phyloP scores from a whole-genome alignment of 176 grass and related monocot species.

The Ampelocalamus luodianensis region DNA sequence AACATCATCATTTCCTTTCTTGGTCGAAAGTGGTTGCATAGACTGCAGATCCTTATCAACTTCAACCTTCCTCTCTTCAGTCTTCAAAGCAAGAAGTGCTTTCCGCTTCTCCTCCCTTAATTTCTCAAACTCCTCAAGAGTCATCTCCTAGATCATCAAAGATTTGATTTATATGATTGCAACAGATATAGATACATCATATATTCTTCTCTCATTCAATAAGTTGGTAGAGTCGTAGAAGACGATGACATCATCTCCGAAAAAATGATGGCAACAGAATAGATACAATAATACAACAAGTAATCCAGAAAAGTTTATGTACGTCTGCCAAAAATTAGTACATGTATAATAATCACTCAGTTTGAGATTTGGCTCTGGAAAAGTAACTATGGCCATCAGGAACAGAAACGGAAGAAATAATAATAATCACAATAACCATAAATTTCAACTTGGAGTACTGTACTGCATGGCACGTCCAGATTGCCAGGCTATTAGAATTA shows the following conservation, averaged over 20 bases:
- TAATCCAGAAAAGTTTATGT: neutral
- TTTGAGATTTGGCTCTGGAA: neutral
- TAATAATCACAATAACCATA: neutral
- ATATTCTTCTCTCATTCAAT: neutral
- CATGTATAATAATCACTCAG: neutral
- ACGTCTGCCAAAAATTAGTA: neutral
- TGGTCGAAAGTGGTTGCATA: slow-evolving; percentile 76
- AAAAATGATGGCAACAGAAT: too few relatives aligned
- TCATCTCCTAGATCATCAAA: slow-evolving; percentile 78
- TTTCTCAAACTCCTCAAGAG: slow-evolving; percentile 96
- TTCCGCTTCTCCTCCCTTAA: slow-evolving; percentile 84
- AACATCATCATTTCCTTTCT: slow-evolving; percentile 71
- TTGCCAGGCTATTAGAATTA: neutral
- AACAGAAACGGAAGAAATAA: neutral
- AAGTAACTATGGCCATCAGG: neutral
- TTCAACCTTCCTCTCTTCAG: slow-evolving; percentile 92
- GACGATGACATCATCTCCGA: too few relatives aligned
- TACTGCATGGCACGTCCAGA: neutral
- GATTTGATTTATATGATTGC: neutral
- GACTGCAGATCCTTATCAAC: slow-evolving; percentile 82
- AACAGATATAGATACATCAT: neutral
- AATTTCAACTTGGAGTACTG: neutral
- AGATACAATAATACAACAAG: neutral
- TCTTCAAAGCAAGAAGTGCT: slow-evolving; percentile 67
- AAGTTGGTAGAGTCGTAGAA: neutral